Percentiles rank a stretch among this genome's conserved stretches.
Conservation (phyloP, 202 grass and related monocot species). For the Panicum virgatum region DNA sequence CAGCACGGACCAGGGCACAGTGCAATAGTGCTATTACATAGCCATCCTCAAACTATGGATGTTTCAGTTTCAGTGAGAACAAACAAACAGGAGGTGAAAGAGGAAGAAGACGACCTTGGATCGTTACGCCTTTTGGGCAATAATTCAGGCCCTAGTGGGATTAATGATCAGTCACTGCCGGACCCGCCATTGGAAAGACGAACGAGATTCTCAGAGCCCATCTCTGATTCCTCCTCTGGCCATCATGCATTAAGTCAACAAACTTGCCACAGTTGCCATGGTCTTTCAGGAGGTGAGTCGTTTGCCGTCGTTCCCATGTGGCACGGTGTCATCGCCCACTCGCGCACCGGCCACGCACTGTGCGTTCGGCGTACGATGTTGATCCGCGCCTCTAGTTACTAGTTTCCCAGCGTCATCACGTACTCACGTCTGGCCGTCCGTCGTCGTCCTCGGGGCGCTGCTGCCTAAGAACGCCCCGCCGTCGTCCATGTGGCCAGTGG, state of each 20-base stretch:
- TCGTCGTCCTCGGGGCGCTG: neutral
- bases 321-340: no score
- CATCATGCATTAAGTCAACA: slow-evolving; percentile 12
- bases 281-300: neutral
- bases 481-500: slow-evolving; percentile 12
- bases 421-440: neutral
- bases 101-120: neutral
- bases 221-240: neutral
- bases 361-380: neutral
- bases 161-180: slow-evolving; percentile 5
- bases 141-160: slow-evolving; percentile 42
- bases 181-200: slow-evolving; percentile 26
- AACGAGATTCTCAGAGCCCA: slow-evolving; percentile 6
- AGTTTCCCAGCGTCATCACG: neutral
- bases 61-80: neutral
- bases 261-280: neutral
- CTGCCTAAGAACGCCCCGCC: neutral
- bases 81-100: neutral
- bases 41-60: neutral
- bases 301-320: neutral
- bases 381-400: neutral
- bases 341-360: no score
- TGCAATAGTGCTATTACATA: neutral
- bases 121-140: slow-evolving; percentile 8
- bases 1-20: slow-evolving; percentile 1